Evolutionary conservation across 2,329 filamentous ascomycete genomes (phyloP), one percentile per base, ranked within the genome.

Genomic region (Helotiales sp.): DNA sequence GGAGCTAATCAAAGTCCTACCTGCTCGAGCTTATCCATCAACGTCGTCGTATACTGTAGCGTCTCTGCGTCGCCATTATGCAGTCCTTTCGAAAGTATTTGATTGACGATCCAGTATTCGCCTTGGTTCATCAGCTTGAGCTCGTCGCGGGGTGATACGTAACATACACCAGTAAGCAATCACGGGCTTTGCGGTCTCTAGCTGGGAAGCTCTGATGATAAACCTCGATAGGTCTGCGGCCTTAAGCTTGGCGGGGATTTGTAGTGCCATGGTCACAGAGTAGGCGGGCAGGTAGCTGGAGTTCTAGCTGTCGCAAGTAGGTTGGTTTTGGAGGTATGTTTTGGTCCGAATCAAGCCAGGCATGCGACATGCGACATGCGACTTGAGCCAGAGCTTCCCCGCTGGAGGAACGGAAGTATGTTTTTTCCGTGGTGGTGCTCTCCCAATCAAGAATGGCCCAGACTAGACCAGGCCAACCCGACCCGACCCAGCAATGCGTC

Each of bases 111-210:
- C 85, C 93, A 96, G 79, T 96, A 97, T 76, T 96, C 91, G 79
- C 92, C 93, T 96, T 45, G 69, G 73, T 72, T 72, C 67, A 63
- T 77, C 24, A 74, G 70, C 65, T 55, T 67, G 58, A 47, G 45
- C 49, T 49, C 52, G 6, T 17, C 10, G 30, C 50, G 34, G 26
- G 34, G 58, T 10, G 13, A 47, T 20, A 20, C 26, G 28, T 6
- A 30, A 86, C 91, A 77, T 86, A 97, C 95, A 96, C 93, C 95
- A 98, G 80, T 98, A 99, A 70, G 94, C 86, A 73, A 98, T 87
- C 67, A 96, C 92, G 8, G 96, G 96, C 80, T 95, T 96, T 76
- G 89, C 87, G 67, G 86, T 86, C 78, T 95, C 91, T 58, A 99
- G 87, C 82, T 99, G 95, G 40, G 88, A 86, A 37, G 93, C 95